Evolutionary conservation across 2,329 filamentous ascomycete genomes (phyloP).

Genomic region (Cladosporium sp.): DNA sequence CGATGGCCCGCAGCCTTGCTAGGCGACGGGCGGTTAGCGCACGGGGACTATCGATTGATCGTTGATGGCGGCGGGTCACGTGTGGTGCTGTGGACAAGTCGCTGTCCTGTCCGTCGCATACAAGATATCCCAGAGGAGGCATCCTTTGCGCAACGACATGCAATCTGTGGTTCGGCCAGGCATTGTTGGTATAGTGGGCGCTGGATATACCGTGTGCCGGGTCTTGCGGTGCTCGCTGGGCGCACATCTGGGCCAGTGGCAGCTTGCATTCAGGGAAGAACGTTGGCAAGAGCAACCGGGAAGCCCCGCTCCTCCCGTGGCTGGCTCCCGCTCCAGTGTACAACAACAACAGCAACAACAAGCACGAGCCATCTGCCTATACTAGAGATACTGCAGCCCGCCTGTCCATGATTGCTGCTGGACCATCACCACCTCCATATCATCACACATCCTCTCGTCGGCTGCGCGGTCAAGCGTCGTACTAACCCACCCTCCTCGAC

Average conservation of each 20-base stretch:
- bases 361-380: background rate
- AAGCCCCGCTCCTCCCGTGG: background rate
- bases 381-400: background rate
- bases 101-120: background rate
- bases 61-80: background rate
- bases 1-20: background rate
- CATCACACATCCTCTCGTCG: background rate
- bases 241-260: background rate
- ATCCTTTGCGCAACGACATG: background rate
- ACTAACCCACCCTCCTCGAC: slow-evolving; percentile 11
- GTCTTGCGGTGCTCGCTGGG: background rate
- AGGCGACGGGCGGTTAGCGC: background rate
- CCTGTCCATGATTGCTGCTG: background rate
- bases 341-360: slow-evolving; percentile 4
- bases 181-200: background rate
- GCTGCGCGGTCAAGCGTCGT: background rate
- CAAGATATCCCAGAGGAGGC: no score
- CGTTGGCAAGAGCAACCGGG: slow-evolving; percentile 5
- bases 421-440: background rate
- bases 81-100: background rate
- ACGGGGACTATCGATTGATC: background rate
- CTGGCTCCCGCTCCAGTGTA: background rate
- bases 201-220: background rate
- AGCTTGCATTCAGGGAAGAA: background rate
- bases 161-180: background rate